Evolutionary conservation across 192 early-diverging fungal species (phyloP), one percentile per base, ranked within the genome.

Genomic region (Oehlia diaphana): DNA sequence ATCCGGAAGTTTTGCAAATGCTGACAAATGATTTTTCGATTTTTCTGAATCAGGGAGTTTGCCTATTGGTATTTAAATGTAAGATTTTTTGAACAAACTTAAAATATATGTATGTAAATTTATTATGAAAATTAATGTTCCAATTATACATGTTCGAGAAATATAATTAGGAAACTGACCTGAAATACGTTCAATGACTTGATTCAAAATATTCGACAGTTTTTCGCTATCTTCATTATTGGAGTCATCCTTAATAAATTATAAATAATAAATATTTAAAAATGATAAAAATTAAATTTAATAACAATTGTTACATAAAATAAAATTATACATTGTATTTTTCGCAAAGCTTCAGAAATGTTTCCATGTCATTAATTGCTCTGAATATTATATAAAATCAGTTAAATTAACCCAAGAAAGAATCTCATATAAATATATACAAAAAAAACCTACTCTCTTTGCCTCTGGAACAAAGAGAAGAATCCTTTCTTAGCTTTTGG

Each of bases 401-500:
- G 21, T 35, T 81, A 35, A 82, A 31, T 19, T 47, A 42, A 63
- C 2, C 42, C 2, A 39, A n/a, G 23, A 12, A 69, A 2, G 39
- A n/a, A 14, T 58, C 28, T n/a, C 85, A 42, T 61, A 80, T 9
- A 6, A 26, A 84, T n/a, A 81, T 78, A 69, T 13, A 2, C 21
- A 13, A 72, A 58, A 10, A 53, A 14, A 74, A 2, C 84, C 77
- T 85, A 89, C 84, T 88, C 87, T 14, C 87, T 91, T 81, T 95
- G 92, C 33, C 93, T 89, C 28, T 89, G 89, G 74, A 98, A 85
- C 19, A 96, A 88, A 63, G 89, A 92, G 42, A 91, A 79, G 76
- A 98, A 95, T 33, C 93, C 95, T 26, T 87, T 90, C 19, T 88
- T 84, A 39, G 94, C 93, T 79, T 87, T 90, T 66, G 88, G 85